phyloP scores from a whole-genome alignment of 1,284 basidiomycete species.

The Rugosomyces carneus region DNA sequence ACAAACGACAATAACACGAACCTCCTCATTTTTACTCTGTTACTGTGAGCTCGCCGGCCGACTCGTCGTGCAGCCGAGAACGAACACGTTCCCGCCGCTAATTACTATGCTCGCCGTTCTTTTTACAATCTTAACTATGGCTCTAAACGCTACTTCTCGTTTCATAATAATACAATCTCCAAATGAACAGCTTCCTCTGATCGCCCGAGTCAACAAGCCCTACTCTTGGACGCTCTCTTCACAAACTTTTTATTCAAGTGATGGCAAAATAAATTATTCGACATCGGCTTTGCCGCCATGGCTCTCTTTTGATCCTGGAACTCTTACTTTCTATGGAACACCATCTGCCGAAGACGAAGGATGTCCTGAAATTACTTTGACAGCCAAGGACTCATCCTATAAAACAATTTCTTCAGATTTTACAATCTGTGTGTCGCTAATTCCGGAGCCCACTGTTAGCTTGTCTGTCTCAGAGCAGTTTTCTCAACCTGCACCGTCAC shows the following conservation, averaged over 20 bases:
- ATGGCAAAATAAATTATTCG: constrained; percentile 39
- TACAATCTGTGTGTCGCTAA: constrained; percentile 56
- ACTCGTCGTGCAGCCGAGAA: constrained; percentile 39
- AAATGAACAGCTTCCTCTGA: constrained; percentile 53
- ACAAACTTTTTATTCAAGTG: constrained; percentile 51
- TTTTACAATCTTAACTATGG: constrained; percentile 40
- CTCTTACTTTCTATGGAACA: constrained; percentile 46
- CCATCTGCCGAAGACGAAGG: constrained; percentile 55
- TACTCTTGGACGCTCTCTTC: constrained; percentile 63
- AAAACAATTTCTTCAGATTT: constrained; percentile 45
- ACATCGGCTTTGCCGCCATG: constrained; percentile 52
- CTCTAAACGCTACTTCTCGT: constrained; percentile 32
- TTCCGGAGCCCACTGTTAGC: constrained; percentile 48
- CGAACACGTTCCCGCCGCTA: constrained; percentile 37
- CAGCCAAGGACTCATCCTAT: constrained; percentile 43
- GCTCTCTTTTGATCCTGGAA: constrained; percentile 55
- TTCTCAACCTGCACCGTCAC: constrained; percentile 46
- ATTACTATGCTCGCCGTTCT: constrained; percentile 63
- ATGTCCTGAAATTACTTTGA: constrained; percentile 46
- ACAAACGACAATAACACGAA: background rate
- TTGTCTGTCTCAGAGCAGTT: constrained; percentile 60
- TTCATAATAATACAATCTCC: constrained; percentile 47
- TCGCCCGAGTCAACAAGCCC: constrained; percentile 51
- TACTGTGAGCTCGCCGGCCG: constrained; percentile 50
- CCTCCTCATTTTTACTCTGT: constrained; percentile 6